Percentiles rank a stretch among this genome's conserved stretches.
Evolutionary conservation across 768 basidiomycete genomes (phyloP).

Genomic region (Phallus indusiatus): DNA sequence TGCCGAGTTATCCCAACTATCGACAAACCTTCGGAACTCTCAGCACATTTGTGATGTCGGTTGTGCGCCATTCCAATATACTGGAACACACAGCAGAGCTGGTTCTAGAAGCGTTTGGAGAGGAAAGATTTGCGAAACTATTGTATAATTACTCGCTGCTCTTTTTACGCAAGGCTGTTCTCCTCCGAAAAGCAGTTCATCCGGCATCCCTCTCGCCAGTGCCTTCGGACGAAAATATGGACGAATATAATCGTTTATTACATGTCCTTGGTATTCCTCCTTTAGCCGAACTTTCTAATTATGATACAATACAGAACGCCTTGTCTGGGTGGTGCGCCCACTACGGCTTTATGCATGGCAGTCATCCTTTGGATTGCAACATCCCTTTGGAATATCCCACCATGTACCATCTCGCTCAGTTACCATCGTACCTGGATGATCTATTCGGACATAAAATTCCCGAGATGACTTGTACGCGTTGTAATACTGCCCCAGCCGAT

Average conservation of each 20-base stretch:
- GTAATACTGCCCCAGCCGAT: conserved; percentile 69
- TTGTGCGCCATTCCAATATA: conserved; percentile 79
- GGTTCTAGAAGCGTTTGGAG: conserved; percentile 72
- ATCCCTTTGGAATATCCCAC: conserved; percentile 64
- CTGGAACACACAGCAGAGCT: conserved; percentile 79
- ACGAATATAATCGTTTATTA: conserved; percentile 76
- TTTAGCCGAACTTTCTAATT: conserved; percentile 67
- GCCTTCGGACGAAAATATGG: conserved; percentile 29
- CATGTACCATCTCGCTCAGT: conserved; percentile 70
- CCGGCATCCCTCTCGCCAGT: conserved; percentile 49
- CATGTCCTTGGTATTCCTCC: conserved; percentile 68
- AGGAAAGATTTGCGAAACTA: conserved; percentile 75
- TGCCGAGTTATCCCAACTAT: conserved; percentile 25
- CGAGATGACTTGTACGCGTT: conserved; percentile 63
- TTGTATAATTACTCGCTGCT: conserved; percentile 85
- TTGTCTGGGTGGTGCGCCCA: conserved; percentile 86
- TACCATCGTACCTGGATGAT: conserved; percentile 77
- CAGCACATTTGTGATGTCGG: conserved; percentile 84
- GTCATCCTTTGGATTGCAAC: conserved; percentile 62
- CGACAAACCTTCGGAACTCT: conserved; percentile 75
- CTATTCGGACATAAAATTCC: conserved; percentile 71
- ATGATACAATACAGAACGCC: conserved; percentile 84
- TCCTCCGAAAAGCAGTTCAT: conserved; percentile 70
- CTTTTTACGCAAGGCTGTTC: conserved; percentile 81
- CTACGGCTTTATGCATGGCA: conserved; percentile 72